Base-by-base conservation (phyloP, 1,139 yeast species). In the Debaryomyces sp. region DNA sequence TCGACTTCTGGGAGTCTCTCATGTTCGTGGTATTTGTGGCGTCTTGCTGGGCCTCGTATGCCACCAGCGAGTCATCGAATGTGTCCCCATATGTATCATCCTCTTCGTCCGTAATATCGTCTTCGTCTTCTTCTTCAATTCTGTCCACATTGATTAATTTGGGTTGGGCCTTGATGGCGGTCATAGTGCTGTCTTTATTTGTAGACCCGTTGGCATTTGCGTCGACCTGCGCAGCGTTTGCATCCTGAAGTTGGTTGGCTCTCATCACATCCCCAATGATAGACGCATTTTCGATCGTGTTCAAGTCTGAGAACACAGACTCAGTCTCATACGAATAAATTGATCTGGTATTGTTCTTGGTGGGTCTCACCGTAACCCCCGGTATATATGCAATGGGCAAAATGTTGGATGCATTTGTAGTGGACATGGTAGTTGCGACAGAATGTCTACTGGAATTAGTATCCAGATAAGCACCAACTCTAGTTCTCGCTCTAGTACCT, bases 331-430 rank as follows among this genome's bases (percentile, higher is more conserved):
- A 75, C 18, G 82, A 78, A 58, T 77, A 79, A 18, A 79, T 70
- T 37, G 77, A 71, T 43, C 76, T 61, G 57, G 82, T 71, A 57
- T 76, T 66, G 67, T 80, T 66, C 57, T 73, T 67, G 39, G 80
- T 68, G 34, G 81, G 81, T 24, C 85, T 72, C n/a, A 84, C 84
- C 1, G 90, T 87, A 35, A 90, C 97, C 35, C 97, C 97, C 0
- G 97, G 97, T 51, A 91, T 89, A 64, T 91, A 91, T 2, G 96
- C 96, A 54, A 91, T 87, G n/a, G 97, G 97, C 52, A 91, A 79
- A 53, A 92, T 85, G 65, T 92, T 91, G 6, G 96, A 87, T 4
- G 95, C 96, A 55, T 87, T 82, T 45, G 78, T 71, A 7, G 94
- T 85, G 47, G 87, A 75, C 26, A 83, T 77, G 5, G 89, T 78